Conservation (phyloP, 2,329 filamentous ascomycete species). For the Emmonsiellopsis sp. region DNA sequence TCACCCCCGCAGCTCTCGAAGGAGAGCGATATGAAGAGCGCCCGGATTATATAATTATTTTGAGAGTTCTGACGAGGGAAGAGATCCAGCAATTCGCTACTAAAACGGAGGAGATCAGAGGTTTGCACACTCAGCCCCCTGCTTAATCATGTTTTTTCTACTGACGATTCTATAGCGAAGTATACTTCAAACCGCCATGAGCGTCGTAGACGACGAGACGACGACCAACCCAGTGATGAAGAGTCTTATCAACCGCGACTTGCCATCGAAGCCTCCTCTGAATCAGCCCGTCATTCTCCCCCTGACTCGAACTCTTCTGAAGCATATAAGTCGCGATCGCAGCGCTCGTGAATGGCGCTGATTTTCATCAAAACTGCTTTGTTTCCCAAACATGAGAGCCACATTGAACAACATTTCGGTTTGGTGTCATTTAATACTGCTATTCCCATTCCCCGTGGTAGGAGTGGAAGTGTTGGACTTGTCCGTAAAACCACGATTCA, state of each 20-base stretch:
- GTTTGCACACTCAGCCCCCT: conserved; percentile 38
- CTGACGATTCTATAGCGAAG: conserved; percentile 17
- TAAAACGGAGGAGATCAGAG: conserved; percentile 72
- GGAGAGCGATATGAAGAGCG: conserved; percentile 83
- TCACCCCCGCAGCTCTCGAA: conserved; percentile 80
- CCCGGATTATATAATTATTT: conserved; percentile 87
- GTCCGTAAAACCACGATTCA: no score
- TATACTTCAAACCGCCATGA: neutral
- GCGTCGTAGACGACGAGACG: neutral
- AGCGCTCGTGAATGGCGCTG: neutral
- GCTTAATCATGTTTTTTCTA: neutral
- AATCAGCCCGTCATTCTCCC: neutral
- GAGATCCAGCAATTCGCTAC: conserved; percentile 83
- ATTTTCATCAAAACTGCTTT: neutral
- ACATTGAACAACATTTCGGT: no score
- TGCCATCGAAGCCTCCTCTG: neutral
- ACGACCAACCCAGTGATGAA: neutral
- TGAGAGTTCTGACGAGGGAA: conserved; percentile 76
- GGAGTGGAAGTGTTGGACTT: no score
- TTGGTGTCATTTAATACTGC: no score
- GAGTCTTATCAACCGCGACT: neutral
- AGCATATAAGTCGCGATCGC: neutral
- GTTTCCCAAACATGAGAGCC: neutral
- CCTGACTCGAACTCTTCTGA: neutral
- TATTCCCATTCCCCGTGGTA: no score